Conservation (phyloP, 345 rosid genomes). For the Eucalyptus polybractea region DNA sequence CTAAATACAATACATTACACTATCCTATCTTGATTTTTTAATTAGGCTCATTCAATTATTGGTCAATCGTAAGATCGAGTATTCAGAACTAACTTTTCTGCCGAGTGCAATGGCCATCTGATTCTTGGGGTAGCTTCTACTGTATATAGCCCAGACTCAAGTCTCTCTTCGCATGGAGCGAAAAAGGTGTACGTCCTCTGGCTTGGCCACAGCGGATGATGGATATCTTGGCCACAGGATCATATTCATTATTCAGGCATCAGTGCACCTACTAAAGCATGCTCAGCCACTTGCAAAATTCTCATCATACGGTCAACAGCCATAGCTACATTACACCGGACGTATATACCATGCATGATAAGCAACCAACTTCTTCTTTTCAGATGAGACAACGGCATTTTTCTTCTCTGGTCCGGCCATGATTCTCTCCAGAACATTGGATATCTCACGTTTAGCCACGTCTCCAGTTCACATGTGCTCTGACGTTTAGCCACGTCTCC, state of each 20-base stretch:
- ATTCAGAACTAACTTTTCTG: conserved; percentile 48
- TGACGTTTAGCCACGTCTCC: too few species aligned
- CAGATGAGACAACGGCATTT: conserved; percentile 83
- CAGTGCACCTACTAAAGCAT: conserved; percentile 80
- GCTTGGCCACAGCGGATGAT: conserved; percentile 91
- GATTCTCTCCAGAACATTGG: conserved; percentile 65
- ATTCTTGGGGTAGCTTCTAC: conserved; percentile 86
- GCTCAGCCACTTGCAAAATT: conserved; percentile 70
- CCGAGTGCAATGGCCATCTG: conserved; percentile 95
- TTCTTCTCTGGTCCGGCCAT: conserved; percentile 96
- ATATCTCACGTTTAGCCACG: too few species aligned
- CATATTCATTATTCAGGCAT: conserved; percentile 88
- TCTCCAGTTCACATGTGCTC: too few species aligned
- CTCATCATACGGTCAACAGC: not conserved
- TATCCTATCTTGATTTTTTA: not conserved
- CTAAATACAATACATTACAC: fast-evolving
- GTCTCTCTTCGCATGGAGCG: conserved; percentile 93
- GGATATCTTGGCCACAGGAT: conserved; percentile 86
- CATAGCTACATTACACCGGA: not conserved
- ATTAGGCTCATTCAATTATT: not conserved
- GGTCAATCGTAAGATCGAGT: not conserved
- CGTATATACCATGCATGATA: not conserved
- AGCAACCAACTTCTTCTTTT: conserved; percentile 69
- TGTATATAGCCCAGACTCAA: conserved; percentile 82
- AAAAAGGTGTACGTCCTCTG: conserved; percentile 74